Percentiles rank a stretch among this genome's conserved stretches.
Conservation (phyloP, 768 basidiomycete genomes). For the Suillus alpinus region DNA sequence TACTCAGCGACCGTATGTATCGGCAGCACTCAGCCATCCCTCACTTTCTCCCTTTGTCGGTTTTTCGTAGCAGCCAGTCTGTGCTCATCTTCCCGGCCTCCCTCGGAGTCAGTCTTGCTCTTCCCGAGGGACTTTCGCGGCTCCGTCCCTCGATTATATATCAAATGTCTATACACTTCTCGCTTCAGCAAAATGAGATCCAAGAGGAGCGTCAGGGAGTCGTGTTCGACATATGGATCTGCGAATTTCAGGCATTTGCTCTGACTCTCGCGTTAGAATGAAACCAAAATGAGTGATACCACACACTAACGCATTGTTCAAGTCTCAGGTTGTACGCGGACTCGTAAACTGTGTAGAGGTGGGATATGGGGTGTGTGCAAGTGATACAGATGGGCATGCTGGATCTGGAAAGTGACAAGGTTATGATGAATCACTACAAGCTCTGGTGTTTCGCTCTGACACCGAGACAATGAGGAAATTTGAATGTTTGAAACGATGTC, state of each 20-base stretch:
- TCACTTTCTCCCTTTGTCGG: conserved; percentile 27
- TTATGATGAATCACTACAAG: not conserved
- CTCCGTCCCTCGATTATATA: conserved; percentile 75
- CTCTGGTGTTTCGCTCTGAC: not conserved
- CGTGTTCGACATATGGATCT: conserved; percentile 87
- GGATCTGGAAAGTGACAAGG: not conserved
- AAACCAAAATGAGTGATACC: conserved; percentile 1
- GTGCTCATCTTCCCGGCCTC: not conserved
- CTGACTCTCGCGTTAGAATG: conserved; percentile 32
- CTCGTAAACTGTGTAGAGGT: conserved; percentile 81
- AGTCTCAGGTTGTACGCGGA: conserved; percentile 75
- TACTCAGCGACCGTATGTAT: conserved; percentile 1
- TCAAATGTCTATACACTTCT: conserved; percentile 76
- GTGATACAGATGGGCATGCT: conserved; percentile 79
- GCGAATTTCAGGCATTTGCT: conserved; percentile 63
- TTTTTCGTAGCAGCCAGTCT: not conserved
- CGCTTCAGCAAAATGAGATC: conserved; percentile 82
- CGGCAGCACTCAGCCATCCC: not conserved
- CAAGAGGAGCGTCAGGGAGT: conserved; percentile 65
- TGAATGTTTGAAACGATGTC: not conserved
- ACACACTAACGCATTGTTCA: conserved; percentile 72
- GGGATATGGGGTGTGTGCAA: conserved; percentile 62
- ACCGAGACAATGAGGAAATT: not conserved
- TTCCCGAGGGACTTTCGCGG: conserved; percentile 46
- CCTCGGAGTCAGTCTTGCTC: not conserved